Evolutionary conservation across 1,284 basidiomycete genomes (phyloP).

Genomic region (Tylopilus orsonianus): DNA sequence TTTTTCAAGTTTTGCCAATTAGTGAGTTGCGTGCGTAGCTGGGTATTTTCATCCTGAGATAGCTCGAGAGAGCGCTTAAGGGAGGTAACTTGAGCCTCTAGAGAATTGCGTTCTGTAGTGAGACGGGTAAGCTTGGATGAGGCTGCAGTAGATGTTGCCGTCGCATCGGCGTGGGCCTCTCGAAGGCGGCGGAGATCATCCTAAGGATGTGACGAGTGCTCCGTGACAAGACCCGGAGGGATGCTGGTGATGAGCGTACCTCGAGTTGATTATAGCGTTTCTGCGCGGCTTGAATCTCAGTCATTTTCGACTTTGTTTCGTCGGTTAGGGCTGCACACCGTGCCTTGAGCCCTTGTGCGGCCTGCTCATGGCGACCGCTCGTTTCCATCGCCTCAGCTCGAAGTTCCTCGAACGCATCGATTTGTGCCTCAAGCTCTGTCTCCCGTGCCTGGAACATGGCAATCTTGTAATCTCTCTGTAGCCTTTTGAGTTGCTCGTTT

Average conservation of each 20-base stretch:
- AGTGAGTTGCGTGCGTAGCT: constrained; percentile 61
- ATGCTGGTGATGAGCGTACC: constrained; percentile 33
- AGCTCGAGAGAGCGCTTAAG: constrained; percentile 57
- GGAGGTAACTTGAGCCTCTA: constrained; percentile 51
- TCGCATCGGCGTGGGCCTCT: constrained; percentile 47
- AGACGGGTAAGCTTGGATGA: constrained; percentile 55
- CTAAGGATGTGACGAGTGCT: constrained; percentile 25
- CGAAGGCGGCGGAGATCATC: constrained; percentile 44
- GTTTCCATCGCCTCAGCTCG: constrained; percentile 36
- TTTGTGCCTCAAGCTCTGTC: constrained; percentile 51
- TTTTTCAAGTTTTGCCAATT: constrained; percentile 68
- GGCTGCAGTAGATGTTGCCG: constrained; percentile 45
- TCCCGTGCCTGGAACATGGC: constrained; percentile 63
- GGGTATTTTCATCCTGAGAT: constrained; percentile 50
- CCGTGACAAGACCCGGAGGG: constrained; percentile 2
- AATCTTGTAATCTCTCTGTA: constrained; percentile 64
- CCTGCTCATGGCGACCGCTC: constrained; percentile 25
- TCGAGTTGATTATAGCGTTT: constrained; percentile 45
- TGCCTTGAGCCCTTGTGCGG: constrained; percentile 33
- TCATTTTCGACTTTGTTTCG: constrained; percentile 40
- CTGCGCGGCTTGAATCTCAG: constrained; percentile 37
- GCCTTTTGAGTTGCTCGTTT: constrained; percentile 51
- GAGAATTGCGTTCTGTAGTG: constrained; percentile 55
- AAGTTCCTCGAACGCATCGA: constrained; percentile 47
- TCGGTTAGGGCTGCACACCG: constrained; percentile 33